Evolutionary conservation across 331 rosid genomes (phyloP).

Genomic region (Dryas integrifolia): DNA sequence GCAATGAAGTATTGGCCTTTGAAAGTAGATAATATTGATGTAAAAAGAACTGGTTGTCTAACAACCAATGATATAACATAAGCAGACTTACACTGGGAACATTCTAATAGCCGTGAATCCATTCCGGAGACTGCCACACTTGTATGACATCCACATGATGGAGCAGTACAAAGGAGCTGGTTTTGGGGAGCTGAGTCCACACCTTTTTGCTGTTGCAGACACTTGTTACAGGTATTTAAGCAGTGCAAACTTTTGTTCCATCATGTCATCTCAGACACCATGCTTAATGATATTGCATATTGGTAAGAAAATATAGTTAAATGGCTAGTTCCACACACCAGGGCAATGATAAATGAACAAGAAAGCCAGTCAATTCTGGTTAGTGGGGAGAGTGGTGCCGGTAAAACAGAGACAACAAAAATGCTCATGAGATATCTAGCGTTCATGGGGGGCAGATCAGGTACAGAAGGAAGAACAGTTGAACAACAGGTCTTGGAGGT

Average conservation of each 20-base stretch:
- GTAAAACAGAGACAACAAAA: constrained; percentile 86
- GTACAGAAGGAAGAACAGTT: constrained; percentile 82
- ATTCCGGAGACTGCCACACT: constrained; percentile 75
- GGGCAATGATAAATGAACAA: constrained; percentile 79
- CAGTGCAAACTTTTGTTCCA: constrained; percentile 1
- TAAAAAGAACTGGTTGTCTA: constrained; percentile 15
- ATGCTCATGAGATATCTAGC: constrained; percentile 90
- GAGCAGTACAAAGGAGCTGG: constrained; percentile 85
- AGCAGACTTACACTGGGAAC: constrained; percentile 83
- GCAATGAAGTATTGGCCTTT: constrained; percentile 8
- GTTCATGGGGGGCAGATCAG: constrained; percentile 89
- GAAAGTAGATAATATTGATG: background rate
- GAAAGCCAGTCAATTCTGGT: constrained; percentile 85
- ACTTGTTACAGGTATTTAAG: constrained; percentile 70
- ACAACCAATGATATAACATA: constrained; percentile 25
- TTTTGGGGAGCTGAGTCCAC: constrained; percentile 88
- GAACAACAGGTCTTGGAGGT: constrained; percentile 92
- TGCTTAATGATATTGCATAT: background rate
- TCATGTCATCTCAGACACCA: constrained; percentile 2
- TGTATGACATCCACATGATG: constrained; percentile 85
- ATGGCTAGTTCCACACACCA: constrained; percentile 25
- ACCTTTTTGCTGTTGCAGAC: constrained; percentile 87
- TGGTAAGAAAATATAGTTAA: constrained; percentile 13
- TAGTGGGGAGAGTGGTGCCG: constrained; percentile 94
- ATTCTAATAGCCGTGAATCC: constrained; percentile 87